These are phyloP conservation scores for Debaryomycetaceae sp. DNA, from an alignment of 1,139 yeast species.

Conservation along the genomic window DNA sequence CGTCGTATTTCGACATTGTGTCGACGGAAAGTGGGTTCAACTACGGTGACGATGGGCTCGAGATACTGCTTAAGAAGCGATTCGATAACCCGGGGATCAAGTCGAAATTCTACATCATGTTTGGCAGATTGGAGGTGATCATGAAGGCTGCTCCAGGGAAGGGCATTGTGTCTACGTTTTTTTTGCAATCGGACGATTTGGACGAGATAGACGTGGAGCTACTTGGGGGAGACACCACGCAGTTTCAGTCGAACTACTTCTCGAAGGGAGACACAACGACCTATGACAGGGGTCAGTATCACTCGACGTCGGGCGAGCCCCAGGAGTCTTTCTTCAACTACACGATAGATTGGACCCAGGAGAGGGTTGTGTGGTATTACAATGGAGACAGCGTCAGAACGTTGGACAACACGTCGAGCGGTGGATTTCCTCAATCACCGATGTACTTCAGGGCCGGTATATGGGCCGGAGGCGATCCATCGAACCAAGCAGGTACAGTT, in stretches of 20 bases:
- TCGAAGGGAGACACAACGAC: constrained; percentile 70
- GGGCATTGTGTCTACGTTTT: constrained; percentile 74
- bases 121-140: constrained; percentile 69
- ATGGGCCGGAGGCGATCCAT: constrained; percentile 47
- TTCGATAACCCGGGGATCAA: constrained; percentile 69
- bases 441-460: constrained; percentile 43
- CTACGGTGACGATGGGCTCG: constrained; percentile 46
- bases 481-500: constrained; percentile 46
- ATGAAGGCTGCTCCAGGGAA: constrained; percentile 66
- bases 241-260: constrained; percentile 75
- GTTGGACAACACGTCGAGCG: constrained; percentile 28
- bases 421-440: constrained; percentile 51
- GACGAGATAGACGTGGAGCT: constrained; percentile 83
- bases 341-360: constrained; percentile 34
- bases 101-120: constrained; percentile 76
- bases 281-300: constrained; percentile 72
- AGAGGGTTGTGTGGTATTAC: constrained; percentile 36
- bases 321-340: constrained; percentile 30
- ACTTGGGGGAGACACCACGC: constrained; percentile 66
- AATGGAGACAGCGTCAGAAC: constrained; percentile 45
- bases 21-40: constrained; percentile 18
- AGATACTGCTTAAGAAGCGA: constrained; percentile 50
- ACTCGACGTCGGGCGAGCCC: constrained; percentile 44
- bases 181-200: constrained; percentile 71
- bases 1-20: constrained; percentile 27